phyloP scores from a whole-genome alignment of 2,329 filamentous ascomycete species.

The Calonectria multiphialidica region DNA sequence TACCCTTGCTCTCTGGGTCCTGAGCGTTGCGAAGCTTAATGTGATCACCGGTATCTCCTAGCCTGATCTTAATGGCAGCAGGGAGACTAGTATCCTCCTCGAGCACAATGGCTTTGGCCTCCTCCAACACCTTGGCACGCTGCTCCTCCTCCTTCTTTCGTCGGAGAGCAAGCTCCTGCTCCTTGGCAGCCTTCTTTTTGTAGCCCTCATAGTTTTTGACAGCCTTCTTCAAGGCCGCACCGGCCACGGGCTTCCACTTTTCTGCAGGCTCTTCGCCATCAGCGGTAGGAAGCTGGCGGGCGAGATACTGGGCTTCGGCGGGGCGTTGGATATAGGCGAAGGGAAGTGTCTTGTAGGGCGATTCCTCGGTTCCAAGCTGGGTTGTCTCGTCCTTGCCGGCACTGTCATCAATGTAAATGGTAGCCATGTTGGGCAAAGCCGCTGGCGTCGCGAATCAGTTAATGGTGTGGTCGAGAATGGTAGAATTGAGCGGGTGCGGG shows the following conservation, averaged over 20 bases:
- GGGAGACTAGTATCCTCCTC: constrained; percentile 79
- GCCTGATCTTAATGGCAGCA: constrained; percentile 79
- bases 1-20: constrained; percentile 45
- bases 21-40: constrained; percentile 46
- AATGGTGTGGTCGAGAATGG: constrained; percentile 6
- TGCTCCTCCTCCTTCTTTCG: constrained; percentile 39
- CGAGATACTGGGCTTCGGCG: constrained; percentile 46
- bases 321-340: constrained; percentile 74
- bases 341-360: constrained; percentile 85
- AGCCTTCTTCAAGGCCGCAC: constrained; percentile 45
- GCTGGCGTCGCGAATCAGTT: constrained; percentile 2
- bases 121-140: constrained; percentile 37
- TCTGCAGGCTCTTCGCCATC: constrained; percentile 50
- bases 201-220: constrained; percentile 39
- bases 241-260: constrained; percentile 45
- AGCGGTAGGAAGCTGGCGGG: constrained; percentile 69
- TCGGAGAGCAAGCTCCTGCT: constrained; percentile 37
- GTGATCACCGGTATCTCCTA: constrained; percentile 61
- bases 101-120: constrained; percentile 45
- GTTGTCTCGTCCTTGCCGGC: constrained; percentile 78
- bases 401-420: constrained; percentile 76
- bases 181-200: constrained; percentile 45
- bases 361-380: constrained; percentile 75
- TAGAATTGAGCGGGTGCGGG: constrained; percentile 1
- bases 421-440: constrained; percentile 45